Percentiles rank a stretch among this genome's conserved stretches.
Conservation (phyloP, 306 rosid species). For the Lupinus albus region DNA sequence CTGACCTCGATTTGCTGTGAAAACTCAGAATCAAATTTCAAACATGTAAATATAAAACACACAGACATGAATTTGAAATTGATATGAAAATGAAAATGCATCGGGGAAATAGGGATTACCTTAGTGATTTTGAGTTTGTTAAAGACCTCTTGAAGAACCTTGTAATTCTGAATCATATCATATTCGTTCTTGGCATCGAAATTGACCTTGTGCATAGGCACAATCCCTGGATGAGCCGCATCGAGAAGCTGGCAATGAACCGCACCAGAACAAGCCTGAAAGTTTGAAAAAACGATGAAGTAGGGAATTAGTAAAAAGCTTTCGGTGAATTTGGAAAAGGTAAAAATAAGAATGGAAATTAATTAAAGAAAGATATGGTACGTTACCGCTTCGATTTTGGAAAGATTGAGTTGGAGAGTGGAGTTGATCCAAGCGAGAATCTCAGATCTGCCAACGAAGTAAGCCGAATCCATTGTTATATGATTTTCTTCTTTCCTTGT, state of each 20-base stretch:
- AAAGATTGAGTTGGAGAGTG: conserved; percentile 81
- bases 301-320: too few relatives aligned
- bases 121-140: conserved; percentile 91
- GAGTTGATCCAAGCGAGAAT: conserved; percentile 92
- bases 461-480: conserved; percentile 76
- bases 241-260: conserved; percentile 95
- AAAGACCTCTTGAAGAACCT: conserved; percentile 94
- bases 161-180: conserved; percentile 97
- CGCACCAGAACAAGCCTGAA: conserved; percentile 88
- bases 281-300: not conserved
- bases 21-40: not conserved
- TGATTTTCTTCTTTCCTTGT: conserved; percentile 9
- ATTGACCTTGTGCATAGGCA: conserved; percentile 97
- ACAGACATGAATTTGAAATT: not conserved
- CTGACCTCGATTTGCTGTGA: conserved; percentile 81
- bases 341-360: not conserved
- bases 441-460: conserved; percentile 96
- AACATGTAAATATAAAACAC: not conserved
- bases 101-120: conserved; percentile 43
- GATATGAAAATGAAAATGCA: not conserved
- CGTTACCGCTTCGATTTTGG: conserved; percentile 74
- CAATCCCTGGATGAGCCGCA: conserved; percentile 84
- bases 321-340: not conserved
- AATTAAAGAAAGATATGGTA: not conserved
- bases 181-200: conserved; percentile 93